A percentile compares a stretch with the other conserved stretches of the same genome.
Evolutionary conservation across 306 rosid genomes (phyloP).

Genomic region (Chamaecrista fasciculata): DNA sequence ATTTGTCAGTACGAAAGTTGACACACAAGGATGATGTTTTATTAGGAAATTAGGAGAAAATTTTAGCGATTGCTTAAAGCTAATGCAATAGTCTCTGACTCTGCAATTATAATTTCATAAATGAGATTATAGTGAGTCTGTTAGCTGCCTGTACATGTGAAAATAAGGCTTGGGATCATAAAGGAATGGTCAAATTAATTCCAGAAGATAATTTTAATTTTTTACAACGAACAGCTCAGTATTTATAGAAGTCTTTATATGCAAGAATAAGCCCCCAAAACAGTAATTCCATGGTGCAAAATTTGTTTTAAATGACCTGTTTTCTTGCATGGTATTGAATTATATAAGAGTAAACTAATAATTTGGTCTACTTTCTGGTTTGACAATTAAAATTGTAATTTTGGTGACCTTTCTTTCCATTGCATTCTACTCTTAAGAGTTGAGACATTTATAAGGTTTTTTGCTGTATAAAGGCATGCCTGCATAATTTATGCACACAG

Average conservation of each 20-base stretch:
- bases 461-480: background rate
- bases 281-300: background rate
- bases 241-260: background rate
- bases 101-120: background rate
- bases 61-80: background rate
- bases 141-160: background rate
- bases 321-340: background rate
- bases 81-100: background rate
- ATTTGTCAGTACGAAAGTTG: background rate
- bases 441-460: background rate
- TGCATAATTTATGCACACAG: background rate
- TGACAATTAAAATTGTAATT: background rate
- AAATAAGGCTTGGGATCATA: background rate
- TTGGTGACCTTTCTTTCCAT: background rate
- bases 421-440: background rate
- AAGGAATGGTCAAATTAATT: background rate
- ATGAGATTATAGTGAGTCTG: background rate
- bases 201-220: background rate
- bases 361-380: background rate
- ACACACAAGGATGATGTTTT: background rate
- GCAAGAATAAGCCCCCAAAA: background rate
- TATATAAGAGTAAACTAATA: no score
- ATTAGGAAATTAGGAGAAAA: background rate
- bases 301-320: background rate
- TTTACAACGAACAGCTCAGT: background rate